Conservation (phyloP, 2,329 filamentous ascomycete species). For the Aspergillus ochraceus region DNA sequence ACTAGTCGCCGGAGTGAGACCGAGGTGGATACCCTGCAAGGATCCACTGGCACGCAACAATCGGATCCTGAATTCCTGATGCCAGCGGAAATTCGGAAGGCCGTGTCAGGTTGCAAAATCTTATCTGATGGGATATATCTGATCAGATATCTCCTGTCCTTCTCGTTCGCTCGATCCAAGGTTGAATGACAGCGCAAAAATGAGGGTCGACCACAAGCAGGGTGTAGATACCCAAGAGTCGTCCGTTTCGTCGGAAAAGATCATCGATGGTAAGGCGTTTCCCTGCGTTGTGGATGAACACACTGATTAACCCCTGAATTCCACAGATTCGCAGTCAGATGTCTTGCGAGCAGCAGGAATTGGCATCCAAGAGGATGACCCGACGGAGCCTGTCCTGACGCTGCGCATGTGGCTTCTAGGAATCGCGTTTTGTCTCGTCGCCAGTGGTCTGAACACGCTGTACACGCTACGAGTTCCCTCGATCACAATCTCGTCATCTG, state of each 20-base stretch:
- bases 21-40: not conserved
- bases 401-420: slow-evolving; percentile 20
- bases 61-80: not conserved
- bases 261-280: not conserved
- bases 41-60: not conserved
- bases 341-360: slow-evolving; percentile 39
- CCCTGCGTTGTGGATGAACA: too few relatives aligned
- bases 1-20: not conserved
- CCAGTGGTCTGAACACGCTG: slow-evolving; percentile 17
- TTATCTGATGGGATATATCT: slow-evolving; percentile 28
- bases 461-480: slow-evolving; percentile 24
- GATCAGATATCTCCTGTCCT: slow-evolving; percentile 11
- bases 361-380: slow-evolving; percentile 53
- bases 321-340: slow-evolving; percentile 4
- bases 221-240: slow-evolving; percentile 3
- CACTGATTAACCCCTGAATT: not conserved
- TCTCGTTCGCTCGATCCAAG: not conserved
- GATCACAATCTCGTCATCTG: slow-evolving; percentile 25
- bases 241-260: not conserved
- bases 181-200: not conserved
- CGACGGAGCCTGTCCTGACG: slow-evolving; percentile 36
- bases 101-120: slow-evolving; percentile 7
- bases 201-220: not conserved
- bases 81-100: not conserved
- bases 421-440: slow-evolving; percentile 14